Percentiles rank a stretch among this genome's conserved stretches.
phyloP scores from a whole-genome alignment of 1,139 yeast species.

The Magnusiomyces tetraspermus region DNA sequence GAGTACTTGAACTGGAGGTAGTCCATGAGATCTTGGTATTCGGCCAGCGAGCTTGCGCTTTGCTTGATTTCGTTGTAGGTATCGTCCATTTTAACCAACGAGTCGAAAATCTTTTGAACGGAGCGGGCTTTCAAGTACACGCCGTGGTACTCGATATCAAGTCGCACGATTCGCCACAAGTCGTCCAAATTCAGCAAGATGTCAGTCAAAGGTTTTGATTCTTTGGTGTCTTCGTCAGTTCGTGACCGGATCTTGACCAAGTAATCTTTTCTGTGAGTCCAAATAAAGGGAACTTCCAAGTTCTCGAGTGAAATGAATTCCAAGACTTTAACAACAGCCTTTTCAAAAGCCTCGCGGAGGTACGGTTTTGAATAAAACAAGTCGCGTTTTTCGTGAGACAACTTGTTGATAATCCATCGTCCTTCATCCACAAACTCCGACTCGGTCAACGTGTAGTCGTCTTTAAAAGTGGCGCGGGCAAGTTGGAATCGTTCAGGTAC shows the following conservation, averaged over 20 bases:
- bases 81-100: constrained; percentile 50
- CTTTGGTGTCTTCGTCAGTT: constrained; percentile 42
- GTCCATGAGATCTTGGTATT: constrained; percentile 80
- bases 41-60: constrained; percentile 59
- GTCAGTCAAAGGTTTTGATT: constrained; percentile 34
- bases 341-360: constrained; percentile 52
- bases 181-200: constrained; percentile 45
- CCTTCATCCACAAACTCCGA: constrained; percentile 65
- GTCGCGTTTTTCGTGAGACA: constrained; percentile 20
- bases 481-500: constrained; percentile 88
- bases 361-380: constrained; percentile 29
- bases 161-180: constrained; percentile 79
- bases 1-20: constrained; percentile 76
- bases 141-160: constrained; percentile 86
- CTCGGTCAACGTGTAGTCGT: constrained; percentile 52
- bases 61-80: constrained; percentile 47
- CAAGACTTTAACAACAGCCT: constrained; percentile 66
- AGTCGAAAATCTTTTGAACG: constrained; percentile 48
- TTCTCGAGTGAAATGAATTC: constrained; percentile 70
- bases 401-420: constrained; percentile 58
- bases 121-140: constrained; percentile 58
- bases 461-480: constrained; percentile 47
- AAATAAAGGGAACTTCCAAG: constrained; percentile 91
- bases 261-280: constrained; percentile 92
- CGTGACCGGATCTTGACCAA: constrained; percentile 36